Percentiles rank a stretch among this genome's conserved stretches.
These are phyloP conservation scores for Lecanicillium sp. DNA, from an alignment of 2,329 filamentous ascomycete species.

Conservation along the genomic window DNA sequence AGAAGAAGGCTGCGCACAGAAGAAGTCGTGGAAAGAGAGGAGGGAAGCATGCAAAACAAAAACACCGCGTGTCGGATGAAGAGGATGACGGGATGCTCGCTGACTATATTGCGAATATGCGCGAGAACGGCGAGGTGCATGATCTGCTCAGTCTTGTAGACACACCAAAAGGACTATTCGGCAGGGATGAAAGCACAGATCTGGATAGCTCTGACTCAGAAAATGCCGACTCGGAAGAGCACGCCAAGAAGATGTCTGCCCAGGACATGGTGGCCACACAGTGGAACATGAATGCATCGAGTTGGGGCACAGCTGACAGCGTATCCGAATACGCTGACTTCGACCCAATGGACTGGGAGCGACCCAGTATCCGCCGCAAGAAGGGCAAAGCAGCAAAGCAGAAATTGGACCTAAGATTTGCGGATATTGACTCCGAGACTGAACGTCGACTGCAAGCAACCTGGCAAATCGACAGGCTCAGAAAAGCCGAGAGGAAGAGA, in stretches of 20 bases:
- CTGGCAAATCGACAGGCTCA: constrained; percentile 62
- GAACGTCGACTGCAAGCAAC: constrained; percentile 51
- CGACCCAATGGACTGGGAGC: constrained; percentile 79
- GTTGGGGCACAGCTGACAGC: background rate
- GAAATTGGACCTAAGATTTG: constrained; percentile 35
- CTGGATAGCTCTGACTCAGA: constrained; percentile 7
- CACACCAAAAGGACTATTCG: background rate
- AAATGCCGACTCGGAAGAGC: constrained; percentile 15
- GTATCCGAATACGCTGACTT: constrained; percentile 54
- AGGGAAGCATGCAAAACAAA: constrained; percentile 15
- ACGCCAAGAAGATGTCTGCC: background rate
- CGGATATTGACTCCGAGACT: constrained; percentile 61
- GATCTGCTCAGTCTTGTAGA: constrained; percentile 35
- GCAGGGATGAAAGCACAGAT: background rate
- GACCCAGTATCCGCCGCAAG: constrained; percentile 56
- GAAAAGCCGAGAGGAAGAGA: constrained; percentile 65
- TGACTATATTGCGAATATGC: constrained; percentile 67
- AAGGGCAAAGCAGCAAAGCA: constrained; percentile 58
- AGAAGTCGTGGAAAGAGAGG: constrained; percentile 18
- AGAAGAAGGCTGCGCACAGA: constrained; percentile 17
- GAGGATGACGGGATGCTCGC: constrained; percentile 53
- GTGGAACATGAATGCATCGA: constrained; percentile 33
- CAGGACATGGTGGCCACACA: background rate
- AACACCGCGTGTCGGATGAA: constrained; percentile 18
- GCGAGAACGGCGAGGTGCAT: constrained; percentile 47